A percentile compares a stretch with the other conserved stretches of the same genome.
Conservation (phyloP, 176 grass and related monocot genomes). For the Lolium perenne region DNA sequence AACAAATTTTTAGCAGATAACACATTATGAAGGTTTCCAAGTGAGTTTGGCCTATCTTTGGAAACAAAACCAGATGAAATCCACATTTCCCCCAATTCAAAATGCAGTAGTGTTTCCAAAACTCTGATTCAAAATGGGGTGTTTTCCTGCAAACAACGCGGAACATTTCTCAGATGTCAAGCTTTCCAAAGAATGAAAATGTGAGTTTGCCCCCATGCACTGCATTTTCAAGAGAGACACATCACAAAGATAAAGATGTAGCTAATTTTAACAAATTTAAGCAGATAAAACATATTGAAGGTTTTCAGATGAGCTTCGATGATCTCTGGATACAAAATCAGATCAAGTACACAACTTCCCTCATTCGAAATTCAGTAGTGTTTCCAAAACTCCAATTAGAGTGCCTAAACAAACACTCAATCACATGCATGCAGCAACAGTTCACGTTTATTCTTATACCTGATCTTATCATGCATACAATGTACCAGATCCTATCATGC, state of each 20-base stretch:
- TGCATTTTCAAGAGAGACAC: background rate
- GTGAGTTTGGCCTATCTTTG: background rate
- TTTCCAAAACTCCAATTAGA: background rate
- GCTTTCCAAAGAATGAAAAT: background rate
- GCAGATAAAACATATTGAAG: background rate
- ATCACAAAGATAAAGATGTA: background rate
- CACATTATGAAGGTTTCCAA: background rate
- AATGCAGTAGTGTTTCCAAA: background rate
- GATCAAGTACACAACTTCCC: background rate
- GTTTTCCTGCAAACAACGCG: too few species aligned
- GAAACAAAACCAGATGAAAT: background rate
- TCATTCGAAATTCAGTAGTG: background rate
- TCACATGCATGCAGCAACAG: too few species aligned
- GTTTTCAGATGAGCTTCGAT: background rate
- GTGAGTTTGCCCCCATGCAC: background rate
- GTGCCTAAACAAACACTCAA: background rate
- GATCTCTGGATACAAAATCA: background rate
- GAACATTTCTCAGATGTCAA: background rate
- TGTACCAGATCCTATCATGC: too few species aligned
- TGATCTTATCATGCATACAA: too few species aligned
- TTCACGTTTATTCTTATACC: too few species aligned
- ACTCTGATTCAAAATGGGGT: background rate
- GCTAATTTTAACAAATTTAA: background rate
- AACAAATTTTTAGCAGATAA: background rate
- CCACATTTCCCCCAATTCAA: background rate